Percentiles rank a stretch among this genome's conserved stretches.
Conservation (phyloP, 768 basidiomycete species). For the Daedaleopsis nitida region DNA sequence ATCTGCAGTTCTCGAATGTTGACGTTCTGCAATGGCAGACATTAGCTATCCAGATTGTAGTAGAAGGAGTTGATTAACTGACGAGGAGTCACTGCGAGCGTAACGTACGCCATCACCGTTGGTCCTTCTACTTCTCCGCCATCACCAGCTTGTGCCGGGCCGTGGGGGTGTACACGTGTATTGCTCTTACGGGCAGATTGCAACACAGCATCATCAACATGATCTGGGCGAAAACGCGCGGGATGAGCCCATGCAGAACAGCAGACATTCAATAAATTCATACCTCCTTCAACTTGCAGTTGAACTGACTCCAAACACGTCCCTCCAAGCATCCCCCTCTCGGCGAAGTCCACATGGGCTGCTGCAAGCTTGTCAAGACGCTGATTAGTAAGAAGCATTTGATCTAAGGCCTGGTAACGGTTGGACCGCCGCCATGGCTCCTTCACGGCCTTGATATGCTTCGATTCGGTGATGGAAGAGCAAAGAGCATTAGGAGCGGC, state of each 20-base stretch:
- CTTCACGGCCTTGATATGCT: constrained; percentile 31
- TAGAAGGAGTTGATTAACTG: too few relatives aligned
- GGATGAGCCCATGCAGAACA: constrained; percentile 25
- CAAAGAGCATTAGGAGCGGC: constrained; percentile 30
- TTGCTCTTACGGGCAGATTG: constrained; percentile 12
- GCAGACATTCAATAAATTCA: constrained; percentile 26
- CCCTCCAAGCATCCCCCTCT: constrained; percentile 19
- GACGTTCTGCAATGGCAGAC: not conserved
- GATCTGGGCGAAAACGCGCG: not conserved
- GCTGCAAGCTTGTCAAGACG: constrained; percentile 31
- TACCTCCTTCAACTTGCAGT: not conserved
- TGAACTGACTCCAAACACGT: not conserved
- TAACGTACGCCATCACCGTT: not conserved
- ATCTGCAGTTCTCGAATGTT: too few relatives aligned
- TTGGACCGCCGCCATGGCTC: constrained; percentile 28
- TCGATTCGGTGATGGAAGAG: constrained; percentile 31
- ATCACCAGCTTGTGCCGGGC: too few relatives aligned
- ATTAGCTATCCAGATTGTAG: too few relatives aligned
- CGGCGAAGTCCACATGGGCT: constrained; percentile 15
- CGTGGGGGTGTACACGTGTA: not conserved
- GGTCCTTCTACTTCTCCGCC: not conserved
- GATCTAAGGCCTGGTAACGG: constrained; percentile 21
- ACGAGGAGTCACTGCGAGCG: not conserved
- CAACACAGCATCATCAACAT: not conserved
- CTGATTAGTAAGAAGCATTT: constrained; percentile 29